phyloP scores from a whole-genome alignment of 2,329 filamentous ascomycete genomes.

The Aureobasidium sp. region DNA sequence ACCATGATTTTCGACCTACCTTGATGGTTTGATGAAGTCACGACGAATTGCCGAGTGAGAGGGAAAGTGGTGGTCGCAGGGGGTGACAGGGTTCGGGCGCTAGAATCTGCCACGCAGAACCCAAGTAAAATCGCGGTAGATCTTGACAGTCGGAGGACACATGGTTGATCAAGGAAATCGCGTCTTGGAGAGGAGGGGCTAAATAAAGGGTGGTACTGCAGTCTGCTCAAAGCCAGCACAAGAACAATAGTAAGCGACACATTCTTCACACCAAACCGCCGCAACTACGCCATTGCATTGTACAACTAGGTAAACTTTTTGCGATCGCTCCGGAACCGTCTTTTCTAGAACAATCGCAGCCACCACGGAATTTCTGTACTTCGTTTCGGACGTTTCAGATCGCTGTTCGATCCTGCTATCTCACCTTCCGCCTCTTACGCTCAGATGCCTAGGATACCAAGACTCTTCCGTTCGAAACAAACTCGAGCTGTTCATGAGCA shows the following conservation, averaged over 20 bases:
- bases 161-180: not conserved
- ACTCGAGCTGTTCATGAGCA: not conserved
- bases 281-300: slow-evolving; percentile 1
- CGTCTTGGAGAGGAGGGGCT: not conserved
- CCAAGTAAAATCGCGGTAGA: slow-evolving; percentile 21
- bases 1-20: not conserved
- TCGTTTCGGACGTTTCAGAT: not conserved
- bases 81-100: not conserved
- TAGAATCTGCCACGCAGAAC: slow-evolving; percentile 19
- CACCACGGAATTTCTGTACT: not conserved
- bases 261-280: slow-evolving; percentile 1
- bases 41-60: not conserved
- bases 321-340: not conserved
- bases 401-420: not conserved
- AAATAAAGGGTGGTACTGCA: slow-evolving; percentile 14
- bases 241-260: slow-evolving; percentile 15
- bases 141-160: slow-evolving; percentile 21
- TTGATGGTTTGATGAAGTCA: not conserved
- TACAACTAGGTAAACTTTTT: not conserved
- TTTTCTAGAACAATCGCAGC: slow-evolving; percentile 1
- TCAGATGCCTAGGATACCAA: not conserved
- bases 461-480: not conserved
- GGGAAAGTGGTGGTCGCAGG: not conserved
- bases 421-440: not conserved
- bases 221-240: slow-evolving; percentile 4